phyloP scores from a whole-genome alignment of 2,329 filamentous ascomycete genomes.

The Pseudocercospora fijiensis region DNA sequence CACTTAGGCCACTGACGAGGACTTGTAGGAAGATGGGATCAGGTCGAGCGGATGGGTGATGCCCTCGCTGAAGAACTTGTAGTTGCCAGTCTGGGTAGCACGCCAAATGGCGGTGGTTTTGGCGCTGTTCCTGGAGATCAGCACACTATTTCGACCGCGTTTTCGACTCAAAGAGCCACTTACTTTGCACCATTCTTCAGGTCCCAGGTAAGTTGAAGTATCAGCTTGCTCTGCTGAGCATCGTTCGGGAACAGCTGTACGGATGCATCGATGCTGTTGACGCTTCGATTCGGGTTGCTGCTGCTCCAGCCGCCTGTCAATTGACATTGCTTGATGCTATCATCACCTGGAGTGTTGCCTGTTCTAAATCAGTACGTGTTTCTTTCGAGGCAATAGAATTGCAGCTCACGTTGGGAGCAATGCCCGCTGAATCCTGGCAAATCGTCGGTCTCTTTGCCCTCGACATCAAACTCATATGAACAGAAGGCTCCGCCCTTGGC shows the following conservation, averaged over 20 bases:
- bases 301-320: background rate
- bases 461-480: slow-evolving; percentile 3
- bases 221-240: background rate
- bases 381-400: background rate
- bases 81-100: background rate
- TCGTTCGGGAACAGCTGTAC: background rate
- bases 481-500: background rate
- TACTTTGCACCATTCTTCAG: background rate
- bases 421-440: slow-evolving; percentile 2
- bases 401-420: background rate
- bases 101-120: background rate
- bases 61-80: slow-evolving; percentile 1
- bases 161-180: background rate
- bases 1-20: too few relatives aligned
- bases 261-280: background rate
- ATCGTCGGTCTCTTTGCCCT: background rate
- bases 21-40: background rate
- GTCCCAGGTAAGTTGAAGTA: background rate
- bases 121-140: background rate
- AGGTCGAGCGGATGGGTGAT: background rate
- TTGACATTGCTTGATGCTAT: background rate
- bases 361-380: background rate
- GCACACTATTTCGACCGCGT: background rate
- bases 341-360: background rate
- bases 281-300: background rate